Conservation (phyloP, 192 early-diverging fungal genomes). For the Umbelopsis isabellina region DNA sequence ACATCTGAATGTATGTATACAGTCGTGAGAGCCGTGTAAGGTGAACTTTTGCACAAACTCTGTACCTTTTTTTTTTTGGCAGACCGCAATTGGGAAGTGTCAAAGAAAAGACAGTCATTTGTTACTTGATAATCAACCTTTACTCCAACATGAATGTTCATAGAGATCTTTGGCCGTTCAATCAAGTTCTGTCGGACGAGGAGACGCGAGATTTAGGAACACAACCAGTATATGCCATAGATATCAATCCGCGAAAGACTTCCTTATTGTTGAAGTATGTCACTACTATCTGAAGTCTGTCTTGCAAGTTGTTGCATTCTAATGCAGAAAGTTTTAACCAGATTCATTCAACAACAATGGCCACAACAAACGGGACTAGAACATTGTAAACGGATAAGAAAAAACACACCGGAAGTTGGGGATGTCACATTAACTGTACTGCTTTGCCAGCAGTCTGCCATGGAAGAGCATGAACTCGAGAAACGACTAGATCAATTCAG, state of each 20-base stretch:
- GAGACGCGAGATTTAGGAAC: conserved; percentile 44
- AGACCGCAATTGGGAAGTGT: background rate
- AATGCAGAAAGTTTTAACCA: conserved; percentile 13
- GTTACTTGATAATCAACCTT: too few species aligned
- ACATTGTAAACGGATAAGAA: conserved; percentile 53
- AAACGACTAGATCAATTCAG: conserved; percentile 34
- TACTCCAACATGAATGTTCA: background rate
- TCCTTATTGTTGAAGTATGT: conserved; percentile 35
- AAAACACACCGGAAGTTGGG: conserved; percentile 21
- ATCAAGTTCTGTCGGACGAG: conserved; percentile 49
- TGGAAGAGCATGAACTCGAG: conserved; percentile 33
- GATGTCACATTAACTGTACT: conserved; percentile 38
- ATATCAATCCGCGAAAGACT: conserved; percentile 34
- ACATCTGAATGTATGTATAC: too few species aligned
- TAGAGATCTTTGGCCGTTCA: conserved; percentile 36
- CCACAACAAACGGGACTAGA: conserved; percentile 43
- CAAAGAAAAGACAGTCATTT: too few species aligned
- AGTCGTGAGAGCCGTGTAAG: background rate
- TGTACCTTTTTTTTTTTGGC: background rate
- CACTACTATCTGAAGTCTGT: background rate
- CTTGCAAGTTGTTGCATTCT: background rate
- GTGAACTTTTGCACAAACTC: background rate
- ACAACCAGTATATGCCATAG: conserved; percentile 29
- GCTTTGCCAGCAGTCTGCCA: conserved; percentile 36
- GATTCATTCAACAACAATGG: conserved; percentile 49